Percentiles rank a stretch among this genome's conserved stretches.
Conservation (phyloP, 1,284 basidiomycete species). For the Ustilago lituana region DNA sequence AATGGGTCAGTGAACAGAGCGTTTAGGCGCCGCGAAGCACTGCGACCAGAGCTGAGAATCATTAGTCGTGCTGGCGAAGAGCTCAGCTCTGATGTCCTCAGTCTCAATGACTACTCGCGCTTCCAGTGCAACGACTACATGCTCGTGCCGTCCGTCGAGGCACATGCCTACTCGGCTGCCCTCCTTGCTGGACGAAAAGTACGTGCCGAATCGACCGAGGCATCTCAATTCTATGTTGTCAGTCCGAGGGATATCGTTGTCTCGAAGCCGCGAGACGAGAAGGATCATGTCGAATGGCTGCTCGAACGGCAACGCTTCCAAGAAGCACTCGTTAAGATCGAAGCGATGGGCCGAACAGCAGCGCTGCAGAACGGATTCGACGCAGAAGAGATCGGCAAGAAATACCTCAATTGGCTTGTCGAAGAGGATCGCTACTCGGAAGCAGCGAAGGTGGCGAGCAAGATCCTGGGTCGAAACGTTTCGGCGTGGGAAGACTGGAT, state of each 20-base stretch:
- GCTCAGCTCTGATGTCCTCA: slow-evolving; percentile 83
- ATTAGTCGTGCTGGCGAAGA: slow-evolving; percentile 90
- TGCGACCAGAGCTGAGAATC: slow-evolving; percentile 90
- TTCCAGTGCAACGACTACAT: slow-evolving; percentile 94
- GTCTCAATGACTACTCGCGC: slow-evolving; percentile 79
- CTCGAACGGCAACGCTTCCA: slow-evolving; percentile 86
- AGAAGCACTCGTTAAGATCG: slow-evolving; percentile 86
- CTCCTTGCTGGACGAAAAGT: slow-evolving; percentile 40
- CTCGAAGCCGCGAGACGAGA: slow-evolving; percentile 83
- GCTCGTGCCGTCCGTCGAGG: slow-evolving; percentile 70
- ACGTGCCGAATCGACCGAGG: slow-evolving; percentile 24
- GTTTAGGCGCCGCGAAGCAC: slow-evolving; percentile 79
- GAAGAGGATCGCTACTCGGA: slow-evolving; percentile 78
- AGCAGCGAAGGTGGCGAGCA: slow-evolving; percentile 85
- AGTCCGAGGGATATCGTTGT: slow-evolving; percentile 87
- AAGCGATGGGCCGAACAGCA: slow-evolving; percentile 71
- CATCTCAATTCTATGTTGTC: slow-evolving; percentile 76
- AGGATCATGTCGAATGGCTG: slow-evolving; percentile 92
- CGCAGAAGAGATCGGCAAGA: slow-evolving; percentile 70
- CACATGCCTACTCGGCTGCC: slow-evolving; percentile 43
- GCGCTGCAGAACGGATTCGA: slow-evolving; percentile 69
- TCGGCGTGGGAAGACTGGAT: slow-evolving; percentile 95
- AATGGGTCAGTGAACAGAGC: slow-evolving; percentile 3
- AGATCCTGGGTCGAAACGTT: slow-evolving; percentile 82
- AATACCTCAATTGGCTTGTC: slow-evolving; percentile 60